These are phyloP conservation scores for Fragaria nilgerrensis DNA, from an alignment of 306 rosid genomes.

Conservation along the genomic window DNA sequence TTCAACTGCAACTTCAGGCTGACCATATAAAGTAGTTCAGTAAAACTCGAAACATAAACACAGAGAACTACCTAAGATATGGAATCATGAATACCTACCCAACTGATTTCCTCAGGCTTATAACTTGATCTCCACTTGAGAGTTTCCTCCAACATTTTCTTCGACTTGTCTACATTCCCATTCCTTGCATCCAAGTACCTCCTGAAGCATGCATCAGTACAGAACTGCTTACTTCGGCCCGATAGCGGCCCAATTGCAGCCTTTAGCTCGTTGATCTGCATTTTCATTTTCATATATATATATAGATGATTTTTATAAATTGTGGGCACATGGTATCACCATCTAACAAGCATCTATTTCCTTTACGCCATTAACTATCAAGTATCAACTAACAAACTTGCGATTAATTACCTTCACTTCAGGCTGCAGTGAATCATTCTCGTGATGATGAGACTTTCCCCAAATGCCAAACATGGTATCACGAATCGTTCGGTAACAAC, in stretches of 20 bases:
- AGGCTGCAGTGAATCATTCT: constrained; percentile 27
- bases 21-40: constrained; percentile 7
- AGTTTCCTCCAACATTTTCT: constrained; percentile 72
- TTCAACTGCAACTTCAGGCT: constrained; percentile 46
- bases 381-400: neutral
- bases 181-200: constrained; percentile 48
- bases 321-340: neutral
- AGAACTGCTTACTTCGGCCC: constrained; percentile 31
- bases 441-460: constrained; percentile 33
- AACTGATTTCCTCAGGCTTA: constrained; percentile 60
- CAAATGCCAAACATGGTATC: constrained; percentile 36
- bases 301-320: neutral
- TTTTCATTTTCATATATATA: neutral
- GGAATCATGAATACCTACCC: constrained; percentile 27
- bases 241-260: constrained; percentile 57
- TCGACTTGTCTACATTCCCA: constrained; percentile 50
- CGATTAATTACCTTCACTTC: constrained; percentile 33
- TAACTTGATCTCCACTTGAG: constrained; percentile 68
- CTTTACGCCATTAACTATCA: neutral
- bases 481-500: neutral
- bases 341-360: neutral
- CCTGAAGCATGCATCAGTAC: constrained; percentile 45
- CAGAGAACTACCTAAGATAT: neutral
- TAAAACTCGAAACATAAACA: neutral
- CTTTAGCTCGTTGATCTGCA: constrained; percentile 67